Evolutionary conservation across 2,329 filamentous ascomycete species (phyloP).

Genomic region (Bipolaris bicolor): DNA sequence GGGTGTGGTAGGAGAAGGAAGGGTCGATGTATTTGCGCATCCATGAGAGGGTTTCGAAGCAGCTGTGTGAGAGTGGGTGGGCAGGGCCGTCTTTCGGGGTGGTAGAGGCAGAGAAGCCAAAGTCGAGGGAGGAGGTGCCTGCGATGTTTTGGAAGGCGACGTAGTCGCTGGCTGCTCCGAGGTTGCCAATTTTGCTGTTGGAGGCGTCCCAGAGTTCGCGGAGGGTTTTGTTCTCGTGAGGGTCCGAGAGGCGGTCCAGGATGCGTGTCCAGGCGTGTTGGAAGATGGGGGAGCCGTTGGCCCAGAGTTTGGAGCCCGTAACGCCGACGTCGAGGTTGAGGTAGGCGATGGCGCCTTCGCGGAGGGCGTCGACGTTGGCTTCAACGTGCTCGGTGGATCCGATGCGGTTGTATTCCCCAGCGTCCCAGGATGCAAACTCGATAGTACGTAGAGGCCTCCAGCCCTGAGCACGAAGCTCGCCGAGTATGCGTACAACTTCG

Average conservation of each 20-base stretch:
- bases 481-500: slow-evolving; percentile 85
- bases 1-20: slow-evolving; percentile 77
- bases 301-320: slow-evolving; percentile 74
- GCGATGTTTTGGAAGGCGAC: slow-evolving; percentile 91
- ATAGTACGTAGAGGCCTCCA: slow-evolving; percentile 95
- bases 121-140: slow-evolving; percentile 84
- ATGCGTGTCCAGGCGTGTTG: slow-evolving; percentile 73
- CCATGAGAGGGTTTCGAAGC: slow-evolving; percentile 89
- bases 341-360: slow-evolving; percentile 80
- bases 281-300: slow-evolving; percentile 81
- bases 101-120: slow-evolving; percentile 70
- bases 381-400: slow-evolving; percentile 97
- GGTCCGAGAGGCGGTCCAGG: slow-evolving; percentile 76
- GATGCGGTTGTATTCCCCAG: slow-evolving; percentile 87
- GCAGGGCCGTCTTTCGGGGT: slow-evolving; percentile 44
- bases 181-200: slow-evolving; percentile 64
- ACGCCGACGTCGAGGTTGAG: slow-evolving; percentile 89
- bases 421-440: slow-evolving; percentile 97
- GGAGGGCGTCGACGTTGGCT: slow-evolving; percentile 74
- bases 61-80: slow-evolving; percentile 75
- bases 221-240: slow-evolving; percentile 71
- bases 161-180: slow-evolving; percentile 81
- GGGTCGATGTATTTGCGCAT: slow-evolving; percentile 82
- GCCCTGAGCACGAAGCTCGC: slow-evolving; percentile 74
- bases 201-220: slow-evolving; percentile 76